These are phyloP conservation scores for Peronospora destructor DNA, from an alignment of 352 stramenopile genomes.

Conservation along the genomic window DNA sequence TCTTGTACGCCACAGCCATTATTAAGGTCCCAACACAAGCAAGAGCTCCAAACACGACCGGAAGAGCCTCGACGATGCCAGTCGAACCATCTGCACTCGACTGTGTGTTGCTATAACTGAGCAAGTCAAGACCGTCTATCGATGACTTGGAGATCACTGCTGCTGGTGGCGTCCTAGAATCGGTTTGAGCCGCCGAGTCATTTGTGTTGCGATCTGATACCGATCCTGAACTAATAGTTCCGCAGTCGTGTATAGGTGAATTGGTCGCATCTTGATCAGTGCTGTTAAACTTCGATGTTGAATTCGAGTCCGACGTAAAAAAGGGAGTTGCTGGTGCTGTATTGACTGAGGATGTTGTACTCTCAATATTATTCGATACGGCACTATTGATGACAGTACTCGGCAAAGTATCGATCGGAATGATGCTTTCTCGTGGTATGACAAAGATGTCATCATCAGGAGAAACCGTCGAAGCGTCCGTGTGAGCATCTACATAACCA, in stretches of 20 bases:
- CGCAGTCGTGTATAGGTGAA: conserved; percentile 5
- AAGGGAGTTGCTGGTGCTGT: conserved; percentile 3
- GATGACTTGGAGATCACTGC: conserved; percentile 15
- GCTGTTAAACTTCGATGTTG: conserved; percentile 1
- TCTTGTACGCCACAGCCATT: conserved; percentile 42
- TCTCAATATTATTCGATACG: conserved; percentile 5
- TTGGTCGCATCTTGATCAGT: conserved; percentile 7
- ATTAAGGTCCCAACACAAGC: conserved; percentile 35
- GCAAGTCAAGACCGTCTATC: conserved; percentile 11
- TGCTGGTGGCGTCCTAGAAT: conserved; percentile 1
- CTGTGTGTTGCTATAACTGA: conserved; percentile 11
- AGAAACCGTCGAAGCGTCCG: conserved; percentile 5
- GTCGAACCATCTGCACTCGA: conserved; percentile 1
- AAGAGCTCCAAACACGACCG: conserved; percentile 26
- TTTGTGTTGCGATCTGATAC: conserved; percentile 6
- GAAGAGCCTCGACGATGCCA: conserved; percentile 10
- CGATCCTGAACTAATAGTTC: conserved; percentile 9
- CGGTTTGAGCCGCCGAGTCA: conserved; percentile 5
- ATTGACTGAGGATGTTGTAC: conserved; percentile 4
- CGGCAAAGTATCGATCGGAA: neutral
- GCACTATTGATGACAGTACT: conserved; percentile 11
- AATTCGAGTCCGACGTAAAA: neutral
- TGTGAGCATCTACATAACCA: conserved; percentile 14
- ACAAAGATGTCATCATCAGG: conserved; percentile 17
- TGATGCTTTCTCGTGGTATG: conserved; percentile 3